Conservation (phyloP, 345 rosid genomes). For the Rhizophora mangle region DNA sequence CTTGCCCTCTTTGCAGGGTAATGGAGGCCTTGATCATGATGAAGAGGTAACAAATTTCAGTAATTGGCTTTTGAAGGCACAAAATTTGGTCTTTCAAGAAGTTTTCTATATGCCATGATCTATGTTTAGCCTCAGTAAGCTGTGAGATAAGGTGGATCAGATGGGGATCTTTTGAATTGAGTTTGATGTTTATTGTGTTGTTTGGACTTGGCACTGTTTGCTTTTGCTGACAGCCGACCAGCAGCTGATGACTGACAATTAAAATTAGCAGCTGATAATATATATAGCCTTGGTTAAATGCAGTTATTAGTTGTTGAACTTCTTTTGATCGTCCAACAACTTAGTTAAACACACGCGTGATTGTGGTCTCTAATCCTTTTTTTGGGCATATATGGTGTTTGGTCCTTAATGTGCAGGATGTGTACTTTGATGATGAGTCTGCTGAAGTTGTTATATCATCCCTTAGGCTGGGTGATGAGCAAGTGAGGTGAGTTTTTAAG, state of each 20-base stretch:
- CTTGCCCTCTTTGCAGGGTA: slow-evolving; percentile 48
- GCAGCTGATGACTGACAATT: no score
- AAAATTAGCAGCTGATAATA: no score
- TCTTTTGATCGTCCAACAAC: no score
- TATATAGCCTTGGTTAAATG: no score
- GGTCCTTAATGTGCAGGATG: slow-evolving; percentile 56
- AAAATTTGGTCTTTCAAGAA: no score
- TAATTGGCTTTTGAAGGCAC: not conserved
- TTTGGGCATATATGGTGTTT: slow-evolving; percentile 5
- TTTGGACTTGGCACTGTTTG: no score
- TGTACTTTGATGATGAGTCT: slow-evolving; percentile 89
- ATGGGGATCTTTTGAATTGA: not conserved
- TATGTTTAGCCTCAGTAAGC: not conserved
- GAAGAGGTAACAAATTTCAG: slow-evolving; percentile 50
- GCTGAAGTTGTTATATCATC: slow-evolving; percentile 94
- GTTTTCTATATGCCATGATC: no score
- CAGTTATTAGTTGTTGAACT: no score
- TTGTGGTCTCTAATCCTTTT: not conserved
- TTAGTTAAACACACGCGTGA: no score
- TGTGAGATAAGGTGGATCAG: not conserved
- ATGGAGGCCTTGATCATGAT: slow-evolving; percentile 68
- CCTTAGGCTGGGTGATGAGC: slow-evolving; percentile 91
- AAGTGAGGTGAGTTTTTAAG: slow-evolving; percentile 59
- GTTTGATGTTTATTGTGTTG: no score
- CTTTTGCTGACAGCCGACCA: no score